Percentiles rank a stretch among this genome's conserved stretches.
Evolutionary conservation across 2,329 filamentous ascomycete species (phyloP).

Genomic region (Niveomyces coronatus): DNA sequence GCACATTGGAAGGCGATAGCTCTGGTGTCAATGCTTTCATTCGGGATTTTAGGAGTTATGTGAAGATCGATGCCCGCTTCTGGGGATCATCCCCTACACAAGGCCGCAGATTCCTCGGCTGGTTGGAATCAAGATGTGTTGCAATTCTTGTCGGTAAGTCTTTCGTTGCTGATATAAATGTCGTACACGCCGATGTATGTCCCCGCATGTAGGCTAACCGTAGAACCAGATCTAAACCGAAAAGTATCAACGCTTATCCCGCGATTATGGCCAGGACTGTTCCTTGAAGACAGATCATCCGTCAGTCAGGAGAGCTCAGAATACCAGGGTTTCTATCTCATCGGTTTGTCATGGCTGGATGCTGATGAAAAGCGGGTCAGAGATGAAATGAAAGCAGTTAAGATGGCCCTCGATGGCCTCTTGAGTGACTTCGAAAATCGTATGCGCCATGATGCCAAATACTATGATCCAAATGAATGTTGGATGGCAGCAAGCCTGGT

Average conservation of each 20-base stretch:
- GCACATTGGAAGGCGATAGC: neutral
- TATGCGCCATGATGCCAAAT: conserved; percentile 33
- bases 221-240: conserved; percentile 39
- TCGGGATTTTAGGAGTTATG: conserved; percentile 39
- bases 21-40: conserved; percentile 38
- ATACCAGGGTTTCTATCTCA: conserved; percentile 51
- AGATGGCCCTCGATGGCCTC: conserved; percentile 32
- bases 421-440: conserved; percentile 39
- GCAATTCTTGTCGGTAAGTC: conserved; percentile 47
- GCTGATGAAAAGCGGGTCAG: conserved; percentile 18
- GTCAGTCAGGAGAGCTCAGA: conserved; percentile 26
- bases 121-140: conserved; percentile 52
- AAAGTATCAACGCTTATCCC: conserved; percentile 40
- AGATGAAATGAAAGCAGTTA: conserved; percentile 31
- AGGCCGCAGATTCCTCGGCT: conserved; percentile 47
- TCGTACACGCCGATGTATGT: neutral
- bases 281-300: conserved; percentile 27
- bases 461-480: conserved; percentile 37
- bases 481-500: conserved; percentile 38
- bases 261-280: conserved; percentile 54
- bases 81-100: conserved; percentile 49
- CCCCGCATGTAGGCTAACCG: neutral
- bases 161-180: too few relatives aligned
- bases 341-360: conserved; percentile 38
- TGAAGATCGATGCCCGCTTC: conserved; percentile 53